Evolutionary conservation across 192 early-diverging fungal species (phyloP).

Genomic region (Entomortierella lignicola): DNA sequence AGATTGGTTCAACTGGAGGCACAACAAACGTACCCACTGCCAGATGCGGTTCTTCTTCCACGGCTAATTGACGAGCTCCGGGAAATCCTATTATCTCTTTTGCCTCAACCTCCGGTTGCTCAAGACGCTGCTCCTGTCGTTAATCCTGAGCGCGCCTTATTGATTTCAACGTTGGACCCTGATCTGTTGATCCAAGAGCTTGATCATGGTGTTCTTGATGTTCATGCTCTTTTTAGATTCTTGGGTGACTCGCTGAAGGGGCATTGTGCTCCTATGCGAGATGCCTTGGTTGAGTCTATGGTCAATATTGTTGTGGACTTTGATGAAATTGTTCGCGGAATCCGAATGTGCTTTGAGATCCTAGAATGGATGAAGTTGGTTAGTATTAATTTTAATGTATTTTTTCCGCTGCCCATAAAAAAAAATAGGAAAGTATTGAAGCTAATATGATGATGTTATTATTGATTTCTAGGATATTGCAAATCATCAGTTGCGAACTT

Average conservation of each 20-base stretch:
- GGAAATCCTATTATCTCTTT: slow-evolving; percentile 74
- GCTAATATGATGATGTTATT: neutral
- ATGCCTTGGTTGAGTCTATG: slow-evolving; percentile 71
- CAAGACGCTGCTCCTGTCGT: slow-evolving; percentile 44
- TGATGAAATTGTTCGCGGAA: slow-evolving; percentile 71
- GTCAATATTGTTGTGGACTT: slow-evolving; percentile 66
- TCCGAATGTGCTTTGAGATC: slow-evolving; percentile 81
- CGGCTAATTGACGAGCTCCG: slow-evolving; percentile 74
- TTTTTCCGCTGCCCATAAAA: neutral
- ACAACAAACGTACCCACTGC: slow-evolving; percentile 44
- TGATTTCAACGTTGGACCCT: slow-evolving; percentile 66
- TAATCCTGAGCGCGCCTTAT: slow-evolving; percentile 53
- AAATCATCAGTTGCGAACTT: slow-evolving; percentile 49
- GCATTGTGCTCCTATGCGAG: slow-evolving; percentile 75
- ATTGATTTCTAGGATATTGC: slow-evolving; percentile 49
- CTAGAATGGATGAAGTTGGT: slow-evolving; percentile 70
- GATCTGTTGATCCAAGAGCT: slow-evolving; percentile 72
- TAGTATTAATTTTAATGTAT: slow-evolving; percentile 9
- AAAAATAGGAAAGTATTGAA: neutral
- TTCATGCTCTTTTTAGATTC: slow-evolving; percentile 66
- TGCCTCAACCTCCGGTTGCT: slow-evolving; percentile 23
- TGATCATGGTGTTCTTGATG: slow-evolving; percentile 73
- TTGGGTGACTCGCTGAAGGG: slow-evolving; percentile 70
- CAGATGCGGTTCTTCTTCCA: slow-evolving; percentile 32
- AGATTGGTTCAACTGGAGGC: slow-evolving; percentile 64